Base-by-base conservation (phyloP, 1,284 basidiomycete species). In the Apiotrichum veenhuisii region DNA sequence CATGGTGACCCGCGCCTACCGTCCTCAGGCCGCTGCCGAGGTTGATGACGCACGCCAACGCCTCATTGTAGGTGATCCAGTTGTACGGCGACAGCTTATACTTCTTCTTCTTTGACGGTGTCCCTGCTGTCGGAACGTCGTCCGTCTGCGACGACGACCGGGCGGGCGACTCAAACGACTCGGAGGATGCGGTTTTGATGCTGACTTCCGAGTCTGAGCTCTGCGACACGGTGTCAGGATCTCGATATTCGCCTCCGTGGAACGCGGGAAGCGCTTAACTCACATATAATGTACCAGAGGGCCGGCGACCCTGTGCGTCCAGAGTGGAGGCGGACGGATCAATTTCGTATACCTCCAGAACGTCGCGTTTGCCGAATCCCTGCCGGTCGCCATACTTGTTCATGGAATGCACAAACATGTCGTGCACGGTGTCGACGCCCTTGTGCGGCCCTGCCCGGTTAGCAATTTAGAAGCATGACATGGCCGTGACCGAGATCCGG, bases 51-150 rank as follows among this genome's bases (percentile, higher is more conserved):
- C 81, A 79, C 34, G 85, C 81, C 67, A 85, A 80, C 56, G 92
- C 80, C 65, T 92, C 82, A 57, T 87, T 67, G 75, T 85, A 96
- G 52, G 77, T 83, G 69, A 88, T 77, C 77, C 87, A 96, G 77
- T 89, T 84, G 81, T 87, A 95, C 62, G 88, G 87, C 75, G 87
- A 88, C 58, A 98, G 83, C 79, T 96, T 85, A 77, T 89, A 98
- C 73, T 79, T 88, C 81, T 94, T 88, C 38, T 80, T 86, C 49
- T 87, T 30, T 12, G 30, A 30, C 30, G 30, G 30, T 30, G 30
- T 30, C 7, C 30, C 30, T 30, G 12, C 30, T 12, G 30, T 30
- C 30, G 30, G 30, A 30, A 30, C 7, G 12, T 30, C 30, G 30
- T 30, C 30, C 12, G 30, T 30, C 30, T 30, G 30, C 5, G 30